Base-by-base conservation (phyloP, 1,284 basidiomycete species). In the Tetrapyrgos nigripes region DNA sequence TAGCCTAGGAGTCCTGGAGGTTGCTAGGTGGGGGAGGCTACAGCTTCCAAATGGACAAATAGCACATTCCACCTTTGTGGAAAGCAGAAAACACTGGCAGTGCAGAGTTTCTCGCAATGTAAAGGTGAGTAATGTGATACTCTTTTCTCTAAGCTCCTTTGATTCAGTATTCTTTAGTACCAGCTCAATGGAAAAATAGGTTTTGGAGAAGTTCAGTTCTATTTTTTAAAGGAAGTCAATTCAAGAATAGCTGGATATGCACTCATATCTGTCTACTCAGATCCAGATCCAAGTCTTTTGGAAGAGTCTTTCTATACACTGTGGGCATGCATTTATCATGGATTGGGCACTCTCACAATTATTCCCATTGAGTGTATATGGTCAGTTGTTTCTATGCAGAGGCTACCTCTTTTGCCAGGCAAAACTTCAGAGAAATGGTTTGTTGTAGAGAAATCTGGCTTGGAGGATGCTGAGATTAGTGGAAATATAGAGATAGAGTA, bases 21-120 rank as follows among this genome's bases (percentile, higher is more conserved):
- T n/a, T n/a, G n/a, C n/a, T n/a, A n/a, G n/a, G n/a, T n/a, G n/a
- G n/a, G n/a, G n/a, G n/a, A n/a, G 68, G 1, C 40, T 73, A 6
- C 53, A 2, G 58, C 73, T 14, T 71, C 73, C 1, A 73, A 65
- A 29, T 60, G 68, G 68, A 1, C 72, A 74, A 29, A 64, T 68
- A 37, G 70, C 68, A 2, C 60, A 69, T 0, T 66, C 65, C 1
- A 11, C 27, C 3, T 73, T 69, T 68, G 65, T 61, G 33, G 72
- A 73, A 50, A 26, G 47, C 3, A n/a, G 54, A 2, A 29, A 55
- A 17, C 19, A 53, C 1, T 45, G 58, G 13, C 59, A 62, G 17
- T 17, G 64, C 5, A 51, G 68, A 10, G 64, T 57, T 24, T 53
- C 69, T 5, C 53, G 67, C 3, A 70, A 63, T 44, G 65, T 71